Base-by-base conservation (phyloP, 306 rosid genomes). In the Begonia peltatifolia region DNA sequence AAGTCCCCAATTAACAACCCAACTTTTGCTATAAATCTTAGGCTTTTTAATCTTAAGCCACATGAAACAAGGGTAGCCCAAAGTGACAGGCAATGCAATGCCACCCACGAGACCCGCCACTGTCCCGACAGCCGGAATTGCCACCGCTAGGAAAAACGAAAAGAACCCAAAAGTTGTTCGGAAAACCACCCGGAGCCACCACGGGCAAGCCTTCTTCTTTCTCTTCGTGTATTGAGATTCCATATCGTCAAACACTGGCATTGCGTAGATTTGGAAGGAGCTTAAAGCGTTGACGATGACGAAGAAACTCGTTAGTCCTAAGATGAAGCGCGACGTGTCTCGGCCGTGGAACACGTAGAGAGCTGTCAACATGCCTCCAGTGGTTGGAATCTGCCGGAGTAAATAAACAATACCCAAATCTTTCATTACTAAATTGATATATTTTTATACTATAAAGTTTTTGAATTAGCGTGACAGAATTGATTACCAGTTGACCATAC, bases 1-100 rank as follows among this genome's bases (percentile, higher is more conserved):
- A 14, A 76, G 60, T 13, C 50, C 55, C 83, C 76, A 76, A 25
- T 69, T 64, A 4, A 66, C 59, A 16, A 64, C 60, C 83, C 83
- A 76, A 6, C 42, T 12, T 0, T 14, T 6, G 4, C 76, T 16
- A 9, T 42, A 69, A 42, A 6, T 52, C 53, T 63, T 63, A 0
- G 85, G 85, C 65, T 72, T 75, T 62, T 79, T 72, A 15, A 75
- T 57, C 76, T 71, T 71, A 42, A 75, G 59, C 81, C 85, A 79
- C 85, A 75, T 68, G 63, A 73, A 79, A 23, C 81, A 72, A 5
- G 85, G 85, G 55, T 65, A 79, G 0, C 71, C 81, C 14, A 75
- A 63, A 1, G 85, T 75, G 35, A 79, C 76, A 0, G 85, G 85
- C 71, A 79, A 12, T 0, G 81, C 63, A 0, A 79, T 60, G 6